Conservation (phyloP, 164 flowering plant species). For the Piper betle region DNA sequence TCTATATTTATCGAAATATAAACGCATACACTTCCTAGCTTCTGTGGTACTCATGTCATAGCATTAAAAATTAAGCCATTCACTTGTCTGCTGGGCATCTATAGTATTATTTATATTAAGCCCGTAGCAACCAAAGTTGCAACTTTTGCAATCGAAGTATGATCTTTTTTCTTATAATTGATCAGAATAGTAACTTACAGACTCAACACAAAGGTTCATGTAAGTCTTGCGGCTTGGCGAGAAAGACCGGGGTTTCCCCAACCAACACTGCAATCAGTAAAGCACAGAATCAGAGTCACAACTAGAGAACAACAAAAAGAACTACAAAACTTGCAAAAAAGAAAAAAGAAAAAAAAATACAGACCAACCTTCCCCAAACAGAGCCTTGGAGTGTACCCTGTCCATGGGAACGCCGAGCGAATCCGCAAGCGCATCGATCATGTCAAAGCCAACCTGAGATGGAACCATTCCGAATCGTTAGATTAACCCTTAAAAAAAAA, state of each 20-base stretch:
- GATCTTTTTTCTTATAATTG: no score
- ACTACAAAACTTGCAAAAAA: neutral
- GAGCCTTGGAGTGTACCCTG: conserved; percentile 61
- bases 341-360: no score
- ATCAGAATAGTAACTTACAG: conserved; percentile 22
- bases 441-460: conserved; percentile 76
- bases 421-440: conserved; percentile 76
- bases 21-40: no score
- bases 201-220: conserved; percentile 95
- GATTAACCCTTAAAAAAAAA: neutral
- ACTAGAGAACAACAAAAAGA: neutral
- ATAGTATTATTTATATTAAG: no score
- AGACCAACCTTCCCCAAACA: conserved; percentile 60
- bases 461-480: neutral
- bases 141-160: no score
- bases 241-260: conserved; percentile 56
- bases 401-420: conserved; percentile 55
- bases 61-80: no score
- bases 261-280: conserved; percentile 37
- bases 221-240: conserved; percentile 96
- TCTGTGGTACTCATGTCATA: no score
- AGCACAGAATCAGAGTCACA: neutral
- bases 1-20: no score
- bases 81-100: no score
- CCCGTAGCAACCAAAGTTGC: no score